phyloP scores from a whole-genome alignment of 129 eudicot species.

The Chrysanthemum makinoi region DNA sequence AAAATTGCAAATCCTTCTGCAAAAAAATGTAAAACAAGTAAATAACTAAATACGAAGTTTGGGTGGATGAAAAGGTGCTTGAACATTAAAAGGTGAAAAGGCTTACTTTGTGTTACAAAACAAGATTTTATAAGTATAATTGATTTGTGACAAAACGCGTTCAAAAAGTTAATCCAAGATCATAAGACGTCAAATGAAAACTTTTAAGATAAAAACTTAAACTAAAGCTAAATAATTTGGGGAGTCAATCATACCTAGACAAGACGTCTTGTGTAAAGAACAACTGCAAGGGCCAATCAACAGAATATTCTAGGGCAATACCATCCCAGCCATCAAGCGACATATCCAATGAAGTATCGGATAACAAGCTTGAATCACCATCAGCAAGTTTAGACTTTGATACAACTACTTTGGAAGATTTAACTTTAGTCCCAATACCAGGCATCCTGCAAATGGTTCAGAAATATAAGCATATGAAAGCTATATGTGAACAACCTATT shows the following conservation, averaged over 20 bases:
- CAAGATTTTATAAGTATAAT: no score
- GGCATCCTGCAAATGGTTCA: conserved; percentile 62
- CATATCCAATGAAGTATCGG: conserved; percentile 59
- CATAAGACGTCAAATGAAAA: no score
- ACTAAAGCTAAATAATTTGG: neutral
- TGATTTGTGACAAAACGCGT: no score
- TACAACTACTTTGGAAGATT: conserved; percentile 60
- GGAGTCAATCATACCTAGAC: conserved; percentile 57
- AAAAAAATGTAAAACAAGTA: neutral
- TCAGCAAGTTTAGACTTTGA: conserved; percentile 61
- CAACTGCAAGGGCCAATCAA: conserved; percentile 95
- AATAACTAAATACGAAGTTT: no score
- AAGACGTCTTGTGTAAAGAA: conserved; percentile 94
- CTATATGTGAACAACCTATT: neutral
- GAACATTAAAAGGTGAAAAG: no score
- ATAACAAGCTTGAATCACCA: conserved; percentile 50
- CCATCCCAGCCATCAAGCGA: conserved; percentile 99
- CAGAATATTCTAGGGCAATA: conserved; percentile 85
- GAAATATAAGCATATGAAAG: neutral
- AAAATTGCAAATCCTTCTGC: neutral
- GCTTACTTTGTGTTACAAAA: no score
- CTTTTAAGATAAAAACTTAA: neutral
- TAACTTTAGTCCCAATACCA: conserved; percentile 52
- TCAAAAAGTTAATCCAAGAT: no score
- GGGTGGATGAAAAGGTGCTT: no score